Conservation (phyloP, 768 basidiomycete species). For the Clavaria fumosa region DNA sequence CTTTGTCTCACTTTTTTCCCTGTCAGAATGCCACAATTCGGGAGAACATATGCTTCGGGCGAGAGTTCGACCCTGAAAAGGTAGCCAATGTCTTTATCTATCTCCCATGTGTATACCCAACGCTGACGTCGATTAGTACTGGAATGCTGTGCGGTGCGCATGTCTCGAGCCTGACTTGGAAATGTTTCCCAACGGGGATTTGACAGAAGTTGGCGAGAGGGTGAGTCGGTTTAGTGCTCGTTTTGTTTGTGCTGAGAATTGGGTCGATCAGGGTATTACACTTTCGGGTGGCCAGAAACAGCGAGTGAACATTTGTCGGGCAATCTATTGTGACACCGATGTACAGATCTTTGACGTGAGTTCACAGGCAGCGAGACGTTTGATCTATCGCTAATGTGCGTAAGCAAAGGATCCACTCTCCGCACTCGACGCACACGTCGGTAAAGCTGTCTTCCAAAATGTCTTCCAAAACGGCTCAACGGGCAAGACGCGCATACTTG, state of each 20-base stretch:
- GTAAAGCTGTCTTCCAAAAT: constrained; percentile 74
- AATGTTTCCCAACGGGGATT: constrained; percentile 59
- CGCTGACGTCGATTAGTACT: too few relatives aligned
- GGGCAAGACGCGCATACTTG: constrained; percentile 72
- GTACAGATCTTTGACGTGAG: constrained; percentile 70
- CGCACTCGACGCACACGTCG: constrained; percentile 89
- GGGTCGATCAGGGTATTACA: constrained; percentile 51
- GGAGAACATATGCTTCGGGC: constrained; percentile 82
- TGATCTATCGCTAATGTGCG: constrained; percentile 3
- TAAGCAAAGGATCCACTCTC: constrained; percentile 54
- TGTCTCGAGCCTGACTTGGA: constrained; percentile 72
- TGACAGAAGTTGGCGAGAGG: constrained; percentile 76
- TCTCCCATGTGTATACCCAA: too few relatives aligned
- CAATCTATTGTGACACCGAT: constrained; percentile 75
- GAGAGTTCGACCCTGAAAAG: constrained; percentile 64
- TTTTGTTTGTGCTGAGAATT: neutral
- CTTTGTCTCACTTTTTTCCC: constrained; percentile 1
- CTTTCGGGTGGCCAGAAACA: constrained; percentile 73
- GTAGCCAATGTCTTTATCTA: too few relatives aligned
- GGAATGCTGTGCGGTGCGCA: constrained; percentile 63
- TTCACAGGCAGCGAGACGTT: neutral
- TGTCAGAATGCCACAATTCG: constrained; percentile 64
- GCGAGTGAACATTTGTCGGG: constrained; percentile 72
- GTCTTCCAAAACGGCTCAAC: constrained; percentile 49
- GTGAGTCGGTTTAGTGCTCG: constrained; percentile 10